A percentile compares a stretch with the other conserved stretches of the same genome.
Evolutionary conservation across 106 monocot species (phyloP).

Genomic region (Iris macrosiphon): DNA sequence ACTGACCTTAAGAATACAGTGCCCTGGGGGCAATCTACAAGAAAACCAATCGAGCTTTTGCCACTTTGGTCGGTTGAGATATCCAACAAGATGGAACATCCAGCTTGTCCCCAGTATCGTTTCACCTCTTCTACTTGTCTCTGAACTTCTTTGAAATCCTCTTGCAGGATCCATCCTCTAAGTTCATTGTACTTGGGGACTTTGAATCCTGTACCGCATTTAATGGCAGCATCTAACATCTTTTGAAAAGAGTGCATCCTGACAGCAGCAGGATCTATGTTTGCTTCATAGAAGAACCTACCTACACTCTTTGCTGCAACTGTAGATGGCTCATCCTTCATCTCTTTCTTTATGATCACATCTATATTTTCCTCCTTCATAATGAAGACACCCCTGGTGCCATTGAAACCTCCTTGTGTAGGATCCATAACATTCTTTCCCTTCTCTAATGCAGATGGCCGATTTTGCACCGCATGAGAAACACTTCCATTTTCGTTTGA

Average conservation of each 20-base stretch:
- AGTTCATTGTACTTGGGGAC: constrained; percentile 44
- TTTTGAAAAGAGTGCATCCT: constrained; percentile 58
- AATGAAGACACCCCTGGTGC: not conserved
- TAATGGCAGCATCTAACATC: constrained; percentile 52
- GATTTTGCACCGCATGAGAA: not conserved
- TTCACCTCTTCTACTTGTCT: constrained; percentile 31
- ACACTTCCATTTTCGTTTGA: not conserved
- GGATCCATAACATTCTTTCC: constrained; percentile 3
- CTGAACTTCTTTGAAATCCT: constrained; percentile 40
- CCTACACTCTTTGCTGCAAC: constrained; percentile 36
- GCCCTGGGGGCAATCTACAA: constrained; percentile 47
- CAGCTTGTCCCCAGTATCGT: constrained; percentile 46
- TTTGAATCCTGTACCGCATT: constrained; percentile 26
- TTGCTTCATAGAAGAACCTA: constrained; percentile 57
- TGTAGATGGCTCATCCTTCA: constrained; percentile 16
- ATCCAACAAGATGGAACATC: constrained; percentile 76
- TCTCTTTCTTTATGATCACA: constrained; percentile 22
- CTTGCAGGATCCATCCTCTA: constrained; percentile 60
- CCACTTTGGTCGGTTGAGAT: constrained; percentile 52
- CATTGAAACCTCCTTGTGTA: not conserved
- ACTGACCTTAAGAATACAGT: constrained; percentile 64
- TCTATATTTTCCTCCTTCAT: constrained; percentile 16
- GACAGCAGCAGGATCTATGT: constrained; percentile 34
- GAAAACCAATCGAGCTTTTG: constrained; percentile 44
- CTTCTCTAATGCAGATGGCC: not conserved